phyloP scores from a whole-genome alignment of 1,284 basidiomycete species.

The Melampsora larici-populina region DNA sequence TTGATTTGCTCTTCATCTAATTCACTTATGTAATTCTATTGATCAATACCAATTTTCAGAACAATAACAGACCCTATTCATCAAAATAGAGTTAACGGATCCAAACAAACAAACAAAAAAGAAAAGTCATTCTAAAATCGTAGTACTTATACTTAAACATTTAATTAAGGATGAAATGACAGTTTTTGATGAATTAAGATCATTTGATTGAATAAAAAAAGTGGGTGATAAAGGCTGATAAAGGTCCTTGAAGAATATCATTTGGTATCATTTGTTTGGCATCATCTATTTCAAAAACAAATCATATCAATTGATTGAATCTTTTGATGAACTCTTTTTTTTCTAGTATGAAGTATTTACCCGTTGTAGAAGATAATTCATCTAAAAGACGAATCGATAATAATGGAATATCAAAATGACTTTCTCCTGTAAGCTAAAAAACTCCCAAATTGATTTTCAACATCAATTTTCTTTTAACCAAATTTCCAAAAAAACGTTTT shows the following conservation, averaged over 20 bases:
- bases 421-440: background rate
- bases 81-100: no score
- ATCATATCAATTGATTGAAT: no score
- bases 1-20: no score
- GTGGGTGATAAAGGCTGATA: background rate
- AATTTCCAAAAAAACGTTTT: no score
- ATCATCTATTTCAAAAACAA: background rate
- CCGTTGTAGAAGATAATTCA: background rate
- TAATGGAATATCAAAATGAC: background rate
- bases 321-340: no score
- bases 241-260: background rate
- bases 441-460: no score
- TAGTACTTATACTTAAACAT: background rate
- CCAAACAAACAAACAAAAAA: no score
- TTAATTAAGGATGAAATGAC: background rate
- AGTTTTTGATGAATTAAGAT: background rate
- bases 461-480: no score
- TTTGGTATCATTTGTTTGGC: background rate
- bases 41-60: no score
- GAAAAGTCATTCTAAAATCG: background rate
- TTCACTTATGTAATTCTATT: no score
- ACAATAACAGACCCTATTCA: no score
- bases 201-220: background rate
- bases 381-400: background rate
- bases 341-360: background rate